Base-by-base conservation (phyloP, 352 stramenopile species). In the Peronospora tabacina region DNA sequence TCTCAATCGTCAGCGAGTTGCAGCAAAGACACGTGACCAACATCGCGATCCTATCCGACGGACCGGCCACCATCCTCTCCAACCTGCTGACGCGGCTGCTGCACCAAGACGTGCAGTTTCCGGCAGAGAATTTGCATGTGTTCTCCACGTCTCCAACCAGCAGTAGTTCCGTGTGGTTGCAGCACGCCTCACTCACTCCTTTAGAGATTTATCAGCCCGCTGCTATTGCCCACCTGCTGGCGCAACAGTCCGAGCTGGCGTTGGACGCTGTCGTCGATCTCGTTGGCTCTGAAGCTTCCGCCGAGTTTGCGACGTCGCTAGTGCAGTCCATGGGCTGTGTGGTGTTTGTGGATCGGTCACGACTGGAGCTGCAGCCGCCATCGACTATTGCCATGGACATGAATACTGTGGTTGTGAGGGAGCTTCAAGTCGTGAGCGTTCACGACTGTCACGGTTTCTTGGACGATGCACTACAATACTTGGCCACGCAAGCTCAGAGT, bases 391-490 rank as follows among this genome's bases (percentile, higher is more conserved):
- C 58, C 13, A 68, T 89, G 58, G 66, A 87, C 50, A 77, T 90
- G 70, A 90, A 90, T 35, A 37, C 63, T 1, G 64, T 90, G 6
- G 79, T 87, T 13, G 75, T 90, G 12, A 72, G 75, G 15, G 79
- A 90, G 28, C 66, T 90, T 22, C 56, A 68, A 22, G 4, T 89
- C 16, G 38, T 62, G 35, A 62, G 42, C 7, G 47, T 87, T 10
- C 44, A 61, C 30, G 68, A 82, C 52, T 71, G 63, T 36, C 51
- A 35, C 5, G 45, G 19, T 1, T 51, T 70, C 16, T 24, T 77
- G 15, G 35, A 67, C 2, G 57, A 55, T 3, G 71, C 71, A 0
- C n/a, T 85, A 11, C 57, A 65, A 64, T 88, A 82, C 26, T 49
- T 85, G 5, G 44, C 48, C 1, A 35, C 32, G 8, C 55, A 70